These are phyloP conservation scores for Biscogniauxia sp. DNA, from an alignment of 2,329 filamentous ascomycete genomes.

Conservation along the genomic window DNA sequence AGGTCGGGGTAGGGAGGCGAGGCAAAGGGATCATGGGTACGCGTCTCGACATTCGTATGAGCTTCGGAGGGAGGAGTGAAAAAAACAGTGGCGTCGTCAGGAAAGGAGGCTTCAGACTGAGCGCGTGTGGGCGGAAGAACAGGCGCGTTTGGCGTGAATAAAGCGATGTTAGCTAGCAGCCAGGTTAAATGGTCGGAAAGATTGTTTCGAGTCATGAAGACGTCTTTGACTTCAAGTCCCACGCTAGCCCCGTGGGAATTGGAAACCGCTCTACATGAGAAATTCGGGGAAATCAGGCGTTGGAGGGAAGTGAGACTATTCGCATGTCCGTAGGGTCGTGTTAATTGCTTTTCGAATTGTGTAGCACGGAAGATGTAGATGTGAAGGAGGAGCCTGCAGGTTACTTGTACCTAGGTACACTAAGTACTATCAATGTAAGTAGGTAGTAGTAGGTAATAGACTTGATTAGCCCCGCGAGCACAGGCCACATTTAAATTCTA, in stretches of 20 bases:
- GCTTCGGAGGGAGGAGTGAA: conserved; percentile 14
- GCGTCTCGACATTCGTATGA: conserved; percentile 16
- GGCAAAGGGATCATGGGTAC: conserved; percentile 12
- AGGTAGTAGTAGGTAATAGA: background rate
- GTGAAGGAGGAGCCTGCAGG: background rate
- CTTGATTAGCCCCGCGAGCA: background rate
- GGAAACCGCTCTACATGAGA: conserved; percentile 15
- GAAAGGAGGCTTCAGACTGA: conserved; percentile 21
- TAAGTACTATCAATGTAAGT: too few relatives aligned
- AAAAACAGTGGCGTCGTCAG: conserved; percentile 24
- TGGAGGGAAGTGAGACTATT: background rate
- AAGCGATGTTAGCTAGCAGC: conserved; percentile 50
- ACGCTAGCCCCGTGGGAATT: conserved; percentile 31
- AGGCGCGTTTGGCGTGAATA: conserved; percentile 39
- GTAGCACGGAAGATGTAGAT: background rate
- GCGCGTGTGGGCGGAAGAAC: conserved; percentile 35
- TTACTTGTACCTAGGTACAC: background rate
- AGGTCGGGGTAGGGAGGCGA: conserved; percentile 22
- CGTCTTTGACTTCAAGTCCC: conserved; percentile 38
- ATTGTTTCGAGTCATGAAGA: conserved; percentile 63
- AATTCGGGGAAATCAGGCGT: background rate
- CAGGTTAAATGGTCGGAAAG: conserved; percentile 56
- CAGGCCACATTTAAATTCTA: background rate
- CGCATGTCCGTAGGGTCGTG: background rate
- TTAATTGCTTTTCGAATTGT: background rate